Conservation (phyloP, 305 asterid genomes). For the Fraxinus xanthoxyloides region DNA sequence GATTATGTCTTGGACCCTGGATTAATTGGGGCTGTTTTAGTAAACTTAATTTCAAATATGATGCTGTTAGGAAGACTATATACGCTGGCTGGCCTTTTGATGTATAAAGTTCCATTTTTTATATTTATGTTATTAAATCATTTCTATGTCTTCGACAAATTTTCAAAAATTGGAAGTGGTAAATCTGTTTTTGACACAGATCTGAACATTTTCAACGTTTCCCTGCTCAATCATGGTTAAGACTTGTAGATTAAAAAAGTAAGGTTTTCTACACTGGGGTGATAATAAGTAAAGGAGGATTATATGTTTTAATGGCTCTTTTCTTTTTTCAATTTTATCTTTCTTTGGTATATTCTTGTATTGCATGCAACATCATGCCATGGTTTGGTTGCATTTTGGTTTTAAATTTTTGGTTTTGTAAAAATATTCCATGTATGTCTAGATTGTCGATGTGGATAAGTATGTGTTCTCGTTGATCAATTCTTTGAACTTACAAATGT, state of each 20-base stretch:
- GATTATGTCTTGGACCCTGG: not conserved
- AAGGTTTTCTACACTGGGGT: not conserved
- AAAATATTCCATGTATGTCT: not conserved
- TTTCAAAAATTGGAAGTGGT: not conserved
- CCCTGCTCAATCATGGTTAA: slow-evolving; percentile 1
- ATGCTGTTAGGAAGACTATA: not conserved
- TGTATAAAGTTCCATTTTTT: not conserved
- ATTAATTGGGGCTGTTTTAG: not conserved
- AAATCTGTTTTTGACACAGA: not conserved
- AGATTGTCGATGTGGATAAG: not conserved
- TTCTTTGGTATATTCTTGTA: not conserved
- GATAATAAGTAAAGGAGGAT: not conserved
- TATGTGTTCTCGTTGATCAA: slow-evolving; percentile 11
- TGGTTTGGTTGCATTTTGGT: not conserved
- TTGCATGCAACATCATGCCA: not conserved
- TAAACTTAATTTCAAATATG: not conserved
- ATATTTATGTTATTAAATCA: not conserved
- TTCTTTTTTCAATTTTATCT: not conserved
- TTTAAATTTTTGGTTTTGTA: slow-evolving; percentile 6
- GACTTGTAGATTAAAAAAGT: not conserved
- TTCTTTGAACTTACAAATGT: slow-evolving; percentile 21
- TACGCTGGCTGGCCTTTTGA: not conserved
- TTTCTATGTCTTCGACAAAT: not conserved
- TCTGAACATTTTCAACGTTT: not conserved
- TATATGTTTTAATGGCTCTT: not conserved